These are phyloP conservation scores for Tetraselmis striata DNA, from an alignment of 139 green algal species.

Conservation along the genomic window DNA sequence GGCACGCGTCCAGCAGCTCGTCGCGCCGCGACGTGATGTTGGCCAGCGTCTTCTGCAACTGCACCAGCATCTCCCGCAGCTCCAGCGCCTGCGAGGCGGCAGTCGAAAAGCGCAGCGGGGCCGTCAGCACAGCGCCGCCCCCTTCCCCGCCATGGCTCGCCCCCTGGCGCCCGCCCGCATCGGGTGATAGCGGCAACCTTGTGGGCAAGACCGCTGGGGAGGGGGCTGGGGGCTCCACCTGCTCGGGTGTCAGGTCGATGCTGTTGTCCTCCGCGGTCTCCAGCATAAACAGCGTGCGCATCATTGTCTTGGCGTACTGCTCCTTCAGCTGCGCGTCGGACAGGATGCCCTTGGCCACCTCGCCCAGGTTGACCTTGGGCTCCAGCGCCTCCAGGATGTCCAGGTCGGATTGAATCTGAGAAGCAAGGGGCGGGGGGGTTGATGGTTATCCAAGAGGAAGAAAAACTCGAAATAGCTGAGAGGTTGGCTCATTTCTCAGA, in stretches of 20 bases:
- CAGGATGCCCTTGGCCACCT: neutral
- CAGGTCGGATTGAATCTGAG: neutral
- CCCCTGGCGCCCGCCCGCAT: too few relatives aligned
- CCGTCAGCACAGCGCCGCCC: too few relatives aligned
- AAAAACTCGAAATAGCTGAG: too few relatives aligned
- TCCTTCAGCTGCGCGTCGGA: neutral
- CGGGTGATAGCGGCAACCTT: too few relatives aligned
- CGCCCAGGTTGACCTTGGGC: neutral
- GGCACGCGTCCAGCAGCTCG: neutral
- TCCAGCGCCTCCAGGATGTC: neutral
- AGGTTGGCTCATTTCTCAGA: too few relatives aligned
- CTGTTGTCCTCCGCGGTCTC: neutral
- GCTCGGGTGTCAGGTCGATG: neutral
- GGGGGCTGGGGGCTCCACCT: too few relatives aligned
- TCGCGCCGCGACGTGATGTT: neutral
- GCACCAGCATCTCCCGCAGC: neutral
- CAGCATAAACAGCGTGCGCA: neutral
- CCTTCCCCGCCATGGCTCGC: too few relatives aligned
- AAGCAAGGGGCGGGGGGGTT: too few relatives aligned
- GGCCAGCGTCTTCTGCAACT: neutral
- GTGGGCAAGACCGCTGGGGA: too few relatives aligned
- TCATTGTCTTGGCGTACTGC: neutral
- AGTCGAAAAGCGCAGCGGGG: too few relatives aligned
- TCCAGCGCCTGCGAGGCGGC: neutral
- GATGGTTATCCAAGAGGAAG: too few relatives aligned